These are phyloP conservation scores for Sergeia podlipaevii DNA, from an alignment of 208 protist species.

Conservation along the genomic window DNA sequence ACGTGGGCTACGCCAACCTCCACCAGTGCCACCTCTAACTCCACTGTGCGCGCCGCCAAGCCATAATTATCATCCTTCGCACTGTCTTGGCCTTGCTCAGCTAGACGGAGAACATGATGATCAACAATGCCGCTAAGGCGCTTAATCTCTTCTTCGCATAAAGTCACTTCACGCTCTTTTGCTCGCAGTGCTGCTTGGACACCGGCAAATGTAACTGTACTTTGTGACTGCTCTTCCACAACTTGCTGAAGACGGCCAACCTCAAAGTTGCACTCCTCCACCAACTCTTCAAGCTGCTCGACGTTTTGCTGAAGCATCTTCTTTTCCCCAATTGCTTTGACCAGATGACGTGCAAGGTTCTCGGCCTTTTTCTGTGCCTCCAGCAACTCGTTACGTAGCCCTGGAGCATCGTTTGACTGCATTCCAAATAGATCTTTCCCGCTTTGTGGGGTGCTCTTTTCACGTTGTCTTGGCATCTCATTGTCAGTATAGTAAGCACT, in stretches of 20 bases:
- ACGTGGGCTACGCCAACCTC: constrained; percentile 61
- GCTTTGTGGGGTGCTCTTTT: not conserved
- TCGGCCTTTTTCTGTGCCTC: constrained; percentile 70
- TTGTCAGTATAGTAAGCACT: constrained; percentile 1
- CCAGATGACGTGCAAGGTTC: constrained; percentile 73
- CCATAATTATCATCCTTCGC: constrained; percentile 10
- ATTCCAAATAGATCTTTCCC: not conserved
- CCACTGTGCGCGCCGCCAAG: constrained; percentile 22
- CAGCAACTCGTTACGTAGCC: constrained; percentile 26
- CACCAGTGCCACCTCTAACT: constrained; percentile 44
- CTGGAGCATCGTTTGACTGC: not conserved
- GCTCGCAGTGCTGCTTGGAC: constrained; percentile 42
- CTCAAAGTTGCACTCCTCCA: constrained; percentile 57
- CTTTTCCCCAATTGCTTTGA: constrained; percentile 67
- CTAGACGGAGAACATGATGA: constrained; percentile 33
- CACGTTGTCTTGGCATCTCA: not conserved
- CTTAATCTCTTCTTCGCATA: constrained; percentile 76
- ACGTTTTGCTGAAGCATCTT: constrained; percentile 54
- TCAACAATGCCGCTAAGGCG: constrained; percentile 61
- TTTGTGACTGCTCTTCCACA: constrained; percentile 33
- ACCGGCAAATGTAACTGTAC: constrained; percentile 19
- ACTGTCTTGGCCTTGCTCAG: not conserved
- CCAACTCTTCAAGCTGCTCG: constrained; percentile 50
- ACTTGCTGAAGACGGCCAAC: constrained; percentile 47
- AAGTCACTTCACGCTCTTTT: constrained; percentile 72